Evolutionary conservation across 2,329 filamentous ascomycete species (phyloP).

Genomic region (Alternaria sp.): DNA sequence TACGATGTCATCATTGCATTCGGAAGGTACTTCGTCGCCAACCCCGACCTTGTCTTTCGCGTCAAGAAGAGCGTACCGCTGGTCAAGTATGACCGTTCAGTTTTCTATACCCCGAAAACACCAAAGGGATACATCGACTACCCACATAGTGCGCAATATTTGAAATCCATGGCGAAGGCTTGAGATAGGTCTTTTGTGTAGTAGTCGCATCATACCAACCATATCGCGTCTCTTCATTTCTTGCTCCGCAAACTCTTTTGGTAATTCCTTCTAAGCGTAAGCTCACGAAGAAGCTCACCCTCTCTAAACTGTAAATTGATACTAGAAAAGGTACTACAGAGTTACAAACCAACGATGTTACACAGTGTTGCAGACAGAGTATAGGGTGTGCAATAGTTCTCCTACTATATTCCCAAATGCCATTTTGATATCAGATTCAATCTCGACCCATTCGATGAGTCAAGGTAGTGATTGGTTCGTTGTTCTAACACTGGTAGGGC

Average conservation of each 20-base stretch:
- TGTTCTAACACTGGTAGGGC: too few relatives aligned
- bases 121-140: constrained; percentile 26
- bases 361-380: too few relatives aligned
- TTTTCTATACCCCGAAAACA: constrained; percentile 22
- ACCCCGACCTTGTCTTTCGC: constrained; percentile 56
- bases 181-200: neutral
- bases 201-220: neutral
- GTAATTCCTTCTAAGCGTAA: too few relatives aligned
- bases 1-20: constrained; percentile 48
- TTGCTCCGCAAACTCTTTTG: neutral
- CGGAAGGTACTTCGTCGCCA: constrained; percentile 56
- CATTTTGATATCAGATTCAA: too few relatives aligned
- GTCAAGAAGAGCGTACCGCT: constrained; percentile 51
- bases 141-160: constrained; percentile 16
- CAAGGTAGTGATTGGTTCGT: too few relatives aligned
- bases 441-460: too few relatives aligned
- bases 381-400: too few relatives aligned
- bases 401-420: too few relatives aligned
- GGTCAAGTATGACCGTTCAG: constrained; percentile 50
- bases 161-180: constrained; percentile 2
- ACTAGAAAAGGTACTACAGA: too few relatives aligned
- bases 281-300: too few relatives aligned
- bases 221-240: neutral
- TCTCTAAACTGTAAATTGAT: too few relatives aligned
- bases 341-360: too few relatives aligned